These are phyloP conservation scores for Clarireedia homoeocarpa DNA, from an alignment of 2,329 filamentous ascomycete species.

Conservation along the genomic window DNA sequence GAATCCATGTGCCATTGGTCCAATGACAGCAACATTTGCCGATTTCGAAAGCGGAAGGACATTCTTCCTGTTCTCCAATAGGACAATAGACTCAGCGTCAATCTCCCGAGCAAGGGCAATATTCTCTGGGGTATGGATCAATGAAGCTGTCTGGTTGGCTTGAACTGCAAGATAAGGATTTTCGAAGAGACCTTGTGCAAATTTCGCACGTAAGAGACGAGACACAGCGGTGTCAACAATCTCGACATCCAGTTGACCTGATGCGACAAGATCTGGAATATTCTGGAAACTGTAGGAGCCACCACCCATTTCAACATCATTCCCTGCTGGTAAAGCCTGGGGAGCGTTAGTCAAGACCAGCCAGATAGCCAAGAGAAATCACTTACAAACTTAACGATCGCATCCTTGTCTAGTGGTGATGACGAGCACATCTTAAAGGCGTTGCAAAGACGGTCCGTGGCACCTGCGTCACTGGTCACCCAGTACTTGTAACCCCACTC, in stretches of 20 bases:
- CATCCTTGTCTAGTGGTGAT: constrained; percentile 53
- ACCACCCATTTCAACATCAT: constrained; percentile 70
- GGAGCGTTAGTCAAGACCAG: background rate
- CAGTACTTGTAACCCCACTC: constrained; percentile 70
- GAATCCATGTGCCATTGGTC: constrained; percentile 64
- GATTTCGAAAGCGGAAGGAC: constrained; percentile 59
- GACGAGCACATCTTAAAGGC: constrained; percentile 56
- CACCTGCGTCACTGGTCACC: constrained; percentile 58
- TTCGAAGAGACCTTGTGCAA: constrained; percentile 63
- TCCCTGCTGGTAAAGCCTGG: constrained; percentile 56
- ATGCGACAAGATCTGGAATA: constrained; percentile 56
- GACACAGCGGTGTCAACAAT: constrained; percentile 59
- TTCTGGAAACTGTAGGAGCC: constrained; percentile 62
- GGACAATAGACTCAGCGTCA: constrained; percentile 69
- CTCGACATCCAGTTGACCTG: constrained; percentile 50
- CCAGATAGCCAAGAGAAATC: background rate
- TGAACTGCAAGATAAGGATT: constrained; percentile 55
- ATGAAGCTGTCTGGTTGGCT: constrained; percentile 43
- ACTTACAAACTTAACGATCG: constrained; percentile 50
- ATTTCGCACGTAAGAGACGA: constrained; percentile 59
- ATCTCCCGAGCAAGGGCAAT: constrained; percentile 63
- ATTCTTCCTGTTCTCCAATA: constrained; percentile 67
- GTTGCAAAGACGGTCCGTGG: constrained; percentile 58
- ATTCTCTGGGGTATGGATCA: constrained; percentile 62
- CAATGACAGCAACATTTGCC: constrained; percentile 65